A percentile compares a stretch with the other conserved stretches of the same genome.
Evolutionary conservation across 2,329 filamentous ascomycete genomes (phyloP).

Genomic region (Aspergillus sergii): DNA sequence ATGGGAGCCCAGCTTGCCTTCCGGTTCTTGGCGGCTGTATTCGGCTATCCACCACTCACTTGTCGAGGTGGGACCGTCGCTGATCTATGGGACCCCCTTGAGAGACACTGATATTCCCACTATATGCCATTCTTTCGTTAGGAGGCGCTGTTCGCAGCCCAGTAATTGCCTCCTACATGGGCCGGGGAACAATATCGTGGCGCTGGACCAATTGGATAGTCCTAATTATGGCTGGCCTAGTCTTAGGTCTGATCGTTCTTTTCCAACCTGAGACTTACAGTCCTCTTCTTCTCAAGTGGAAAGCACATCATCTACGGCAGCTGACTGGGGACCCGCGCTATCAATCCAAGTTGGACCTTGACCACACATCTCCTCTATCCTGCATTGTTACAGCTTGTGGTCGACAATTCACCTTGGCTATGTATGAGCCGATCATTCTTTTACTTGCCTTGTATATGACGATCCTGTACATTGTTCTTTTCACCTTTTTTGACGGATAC

Average conservation of each 20-base stretch:
- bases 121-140: constrained; percentile 53
- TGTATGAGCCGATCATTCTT: constrained; percentile 42
- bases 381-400: constrained; percentile 35
- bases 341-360: constrained; percentile 43
- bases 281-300: constrained; percentile 48
- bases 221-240: constrained; percentile 39
- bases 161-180: constrained; percentile 25
- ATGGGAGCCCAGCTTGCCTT: constrained; percentile 53
- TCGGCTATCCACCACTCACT: constrained; percentile 47
- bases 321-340: constrained; percentile 50
- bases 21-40: constrained; percentile 54
- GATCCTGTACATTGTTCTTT: constrained; percentile 35
- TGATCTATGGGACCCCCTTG: constrained; percentile 50
- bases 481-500: constrained; percentile 48
- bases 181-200: constrained; percentile 19
- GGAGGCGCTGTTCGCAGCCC: constrained; percentile 28
- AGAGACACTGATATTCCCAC: constrained; percentile 54
- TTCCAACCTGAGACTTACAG: constrained; percentile 56
- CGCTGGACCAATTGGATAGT: constrained; percentile 53
- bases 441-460: constrained; percentile 31
- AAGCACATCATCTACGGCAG: constrained; percentile 41
- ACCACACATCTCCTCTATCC: constrained; percentile 43
- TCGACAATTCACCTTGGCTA: constrained; percentile 51
- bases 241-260: constrained; percentile 41
- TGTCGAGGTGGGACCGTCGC: constrained; percentile 49